Conservation (phyloP, 208 protist species). For the Angomonas ambiguus region DNA sequence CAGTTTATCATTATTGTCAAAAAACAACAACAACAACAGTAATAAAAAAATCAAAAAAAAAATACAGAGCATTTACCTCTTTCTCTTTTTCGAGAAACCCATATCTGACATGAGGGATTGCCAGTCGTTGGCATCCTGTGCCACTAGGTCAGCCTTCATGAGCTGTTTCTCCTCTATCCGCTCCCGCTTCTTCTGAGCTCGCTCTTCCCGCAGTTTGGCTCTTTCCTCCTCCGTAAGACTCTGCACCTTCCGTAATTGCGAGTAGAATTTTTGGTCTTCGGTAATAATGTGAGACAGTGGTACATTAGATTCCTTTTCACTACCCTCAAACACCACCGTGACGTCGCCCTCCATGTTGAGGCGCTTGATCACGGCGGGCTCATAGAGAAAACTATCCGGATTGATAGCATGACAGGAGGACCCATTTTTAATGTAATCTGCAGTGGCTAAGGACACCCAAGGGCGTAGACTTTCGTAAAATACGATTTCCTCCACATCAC, state of each 20-base stretch:
- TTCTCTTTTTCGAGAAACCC: slow-evolving; percentile 3
- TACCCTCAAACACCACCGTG: slow-evolving; percentile 31
- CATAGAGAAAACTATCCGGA: slow-evolving; percentile 36
- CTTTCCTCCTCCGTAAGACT: slow-evolving; percentile 44
- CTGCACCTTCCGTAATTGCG: slow-evolving; percentile 31
- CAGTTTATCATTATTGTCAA: background rate
- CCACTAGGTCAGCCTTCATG: slow-evolving; percentile 33
- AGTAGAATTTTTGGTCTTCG: slow-evolving; percentile 49
- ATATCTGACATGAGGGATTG: slow-evolving; percentile 35
- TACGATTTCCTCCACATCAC: slow-evolving; percentile 46
- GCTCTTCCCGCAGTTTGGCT: slow-evolving; percentile 31
- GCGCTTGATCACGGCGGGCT: slow-evolving; percentile 42
- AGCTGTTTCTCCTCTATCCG: slow-evolving; percentile 35
- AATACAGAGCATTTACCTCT: too few species aligned
- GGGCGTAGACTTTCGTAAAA: slow-evolving; percentile 55
- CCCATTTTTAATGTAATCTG: slow-evolving; percentile 34
- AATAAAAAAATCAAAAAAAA: too few species aligned
- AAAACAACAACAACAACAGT: background rate
- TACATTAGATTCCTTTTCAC: slow-evolving; percentile 9
- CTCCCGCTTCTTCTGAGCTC: slow-evolving; percentile 42
- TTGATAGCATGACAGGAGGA: slow-evolving; percentile 66
- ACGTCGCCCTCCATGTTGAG: slow-evolving; percentile 68
- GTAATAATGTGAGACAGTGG: slow-evolving; percentile 58
- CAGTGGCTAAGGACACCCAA: slow-evolving; percentile 26
- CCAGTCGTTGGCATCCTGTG: slow-evolving; percentile 70